Conservation (phyloP, 805 yeast species). For the Nematodospora valgi region DNA sequence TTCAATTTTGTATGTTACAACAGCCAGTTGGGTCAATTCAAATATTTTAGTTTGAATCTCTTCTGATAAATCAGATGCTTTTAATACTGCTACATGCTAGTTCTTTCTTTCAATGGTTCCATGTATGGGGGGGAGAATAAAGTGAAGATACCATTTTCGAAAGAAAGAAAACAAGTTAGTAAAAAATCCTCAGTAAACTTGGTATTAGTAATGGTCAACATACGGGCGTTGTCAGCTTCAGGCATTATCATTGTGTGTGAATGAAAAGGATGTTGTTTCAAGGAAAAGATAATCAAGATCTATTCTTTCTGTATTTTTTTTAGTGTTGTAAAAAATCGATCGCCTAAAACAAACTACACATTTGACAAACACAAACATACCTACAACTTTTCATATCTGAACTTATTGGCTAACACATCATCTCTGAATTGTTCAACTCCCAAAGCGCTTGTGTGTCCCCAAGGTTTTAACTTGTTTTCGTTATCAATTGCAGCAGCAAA, state of each 20-base stretch:
- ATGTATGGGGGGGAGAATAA: no score
- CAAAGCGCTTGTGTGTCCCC: conserved; percentile 35
- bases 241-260: conserved; percentile 3
- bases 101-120: no score
- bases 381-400: conserved; percentile 17
- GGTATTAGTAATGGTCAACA: conserved; percentile 5
- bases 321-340: neutral
- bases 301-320: neutral
- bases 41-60: conserved; percentile 51
- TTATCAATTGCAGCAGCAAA: conserved; percentile 29
- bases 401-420: conserved; percentile 23
- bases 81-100: conserved; percentile 29
- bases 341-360: neutral
- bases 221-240: conserved; percentile 10
- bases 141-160: no score
- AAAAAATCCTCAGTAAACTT: no score
- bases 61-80: conserved; percentile 45
- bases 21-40: conserved; percentile 44
- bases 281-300: neutral
- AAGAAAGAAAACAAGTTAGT: no score
- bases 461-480: conserved; percentile 28
- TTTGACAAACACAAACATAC: neutral
- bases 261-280: neutral
- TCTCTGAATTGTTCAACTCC: conserved; percentile 26
- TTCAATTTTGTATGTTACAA: conserved; percentile 40